Evolutionary conservation across 371 early-diverging fungal species (phyloP).

Genomic region (Mortierella sp.): DNA sequence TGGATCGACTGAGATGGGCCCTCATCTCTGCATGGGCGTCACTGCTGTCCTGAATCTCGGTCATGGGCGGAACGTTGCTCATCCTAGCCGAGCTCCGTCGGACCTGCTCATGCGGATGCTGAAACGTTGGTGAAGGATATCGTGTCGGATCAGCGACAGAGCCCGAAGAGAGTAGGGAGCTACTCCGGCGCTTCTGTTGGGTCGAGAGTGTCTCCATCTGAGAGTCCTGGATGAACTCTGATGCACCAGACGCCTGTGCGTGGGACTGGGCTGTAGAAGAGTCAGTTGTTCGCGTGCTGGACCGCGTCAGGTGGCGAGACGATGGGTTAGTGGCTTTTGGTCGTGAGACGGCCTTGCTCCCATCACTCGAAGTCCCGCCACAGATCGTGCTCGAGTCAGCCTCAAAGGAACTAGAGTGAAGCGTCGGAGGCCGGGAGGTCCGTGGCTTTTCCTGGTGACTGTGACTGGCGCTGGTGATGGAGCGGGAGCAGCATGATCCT

Average conservation of each 20-base stretch:
- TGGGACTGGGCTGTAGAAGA: no score
- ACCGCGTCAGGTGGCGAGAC: not conserved
- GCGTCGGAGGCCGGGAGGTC: not conserved
- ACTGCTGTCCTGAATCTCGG: constrained; percentile 16
- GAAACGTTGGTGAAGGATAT: constrained; percentile 14
- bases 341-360: constrained; percentile 1
- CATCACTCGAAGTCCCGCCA: constrained; percentile 14
- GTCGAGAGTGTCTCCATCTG: not conserved
- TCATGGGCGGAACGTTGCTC: constrained; percentile 19
- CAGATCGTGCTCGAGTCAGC: constrained; percentile 30
- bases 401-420: constrained; percentile 3
- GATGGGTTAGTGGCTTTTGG: no score
- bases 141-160: constrained; percentile 6
- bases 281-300: constrained; percentile 12
- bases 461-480: no score
- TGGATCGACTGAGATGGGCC: no score
- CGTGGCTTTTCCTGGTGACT: no score
- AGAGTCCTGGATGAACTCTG: no score
- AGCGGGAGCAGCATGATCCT: no score
- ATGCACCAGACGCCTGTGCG: no score
- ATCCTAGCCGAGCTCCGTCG: constrained; percentile 1
- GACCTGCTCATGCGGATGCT: constrained; percentile 12
- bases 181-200: constrained; percentile 27
- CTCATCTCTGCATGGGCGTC: no score
- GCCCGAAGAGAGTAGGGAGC: constrained; percentile 20